Evolutionary conservation across 176 grass and related monocot genomes (phyloP), one percentile per base, ranked within the genome.

Genomic region (Oryza glaberrima): DNA sequence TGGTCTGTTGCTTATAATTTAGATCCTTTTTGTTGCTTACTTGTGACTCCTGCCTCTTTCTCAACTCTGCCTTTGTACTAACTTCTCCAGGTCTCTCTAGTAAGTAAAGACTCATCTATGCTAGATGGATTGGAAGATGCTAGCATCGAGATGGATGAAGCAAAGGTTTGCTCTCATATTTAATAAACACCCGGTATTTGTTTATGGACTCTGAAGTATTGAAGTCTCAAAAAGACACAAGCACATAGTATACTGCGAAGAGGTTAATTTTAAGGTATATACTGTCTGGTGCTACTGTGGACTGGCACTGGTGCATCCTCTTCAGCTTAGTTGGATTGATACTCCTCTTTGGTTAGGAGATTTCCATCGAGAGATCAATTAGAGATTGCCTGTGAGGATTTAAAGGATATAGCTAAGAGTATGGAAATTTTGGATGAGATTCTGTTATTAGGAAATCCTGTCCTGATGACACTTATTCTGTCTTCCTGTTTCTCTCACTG

Each of bases 31-130:
- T 89, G 12, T 81, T 75, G 15, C 43, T 81, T 85, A 68, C 49
- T 72, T 70, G n/a, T 20, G 9, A 20, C 9, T 63, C 20, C 66
- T 11, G 3, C 12, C 32, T 76, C 12, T 76, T 9, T 77, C 20
- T 47, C 40, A 77, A 44, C 19, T 81, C 81, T 52, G 65, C 76
- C 22, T 72, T 80, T 78, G 11, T 87, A 40, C 44, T 73, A 77
- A 86, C 20, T 34, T 23, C 25, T 74, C 89, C 77, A 99, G 96
- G 94, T 99, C 77, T 99, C 96, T 78, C 91, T 99, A 44, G 96
- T 99, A 88, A 99, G 93, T 90, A 99, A 99, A 79, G 96, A 99
- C 52, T 99, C 96, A 11, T 99, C 96, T 65, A 99, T 99, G 96
- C 76, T 99, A 85, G 96, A 99, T 89, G 96, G 96, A 83, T 88